Evolutionary conservation across 352 stramenopile genomes (phyloP).

Genomic region (Thalassiosira allenii): DNA sequence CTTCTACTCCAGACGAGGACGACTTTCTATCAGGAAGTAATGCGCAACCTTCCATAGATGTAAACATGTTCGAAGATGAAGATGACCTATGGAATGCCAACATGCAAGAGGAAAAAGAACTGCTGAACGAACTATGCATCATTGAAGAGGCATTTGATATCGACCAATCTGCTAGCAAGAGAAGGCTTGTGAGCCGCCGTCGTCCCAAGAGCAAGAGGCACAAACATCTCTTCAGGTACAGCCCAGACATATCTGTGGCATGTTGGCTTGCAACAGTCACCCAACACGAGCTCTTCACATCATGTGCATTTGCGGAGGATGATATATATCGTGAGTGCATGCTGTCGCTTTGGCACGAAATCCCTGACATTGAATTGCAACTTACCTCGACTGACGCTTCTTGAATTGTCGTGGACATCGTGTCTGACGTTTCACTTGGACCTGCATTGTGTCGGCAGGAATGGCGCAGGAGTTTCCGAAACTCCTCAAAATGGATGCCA

Average conservation of each 20-base stretch:
- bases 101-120: too few species aligned
- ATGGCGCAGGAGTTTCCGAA: constrained; percentile 31
- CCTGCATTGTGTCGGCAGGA: too few species aligned
- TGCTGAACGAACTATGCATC: constrained; percentile 32
- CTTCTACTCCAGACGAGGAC: too few species aligned
- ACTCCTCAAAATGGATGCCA: constrained; percentile 37
- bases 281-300: constrained; percentile 21
- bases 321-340: too few species aligned
- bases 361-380: too few species aligned
- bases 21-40: too few species aligned
- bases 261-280: constrained; percentile 33
- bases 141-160: constrained; percentile 39
- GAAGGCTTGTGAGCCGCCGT: not conserved
- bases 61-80: not conserved
- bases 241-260: constrained; percentile 31
- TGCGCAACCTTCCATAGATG: too few species aligned
- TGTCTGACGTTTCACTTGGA: too few species aligned
- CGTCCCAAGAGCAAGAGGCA: constrained; percentile 23
- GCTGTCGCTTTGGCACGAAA: too few species aligned
- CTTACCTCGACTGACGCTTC: too few species aligned
- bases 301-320: constrained; percentile 30
- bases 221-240: constrained; percentile 41
- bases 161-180: not conserved
- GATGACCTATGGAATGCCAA: not conserved
- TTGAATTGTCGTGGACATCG: too few species aligned